Evolutionary conservation across 257 asterid genomes (phyloP), one percentile per base, ranked within the genome.

Genomic region (Schizonepeta tenuifolia): DNA sequence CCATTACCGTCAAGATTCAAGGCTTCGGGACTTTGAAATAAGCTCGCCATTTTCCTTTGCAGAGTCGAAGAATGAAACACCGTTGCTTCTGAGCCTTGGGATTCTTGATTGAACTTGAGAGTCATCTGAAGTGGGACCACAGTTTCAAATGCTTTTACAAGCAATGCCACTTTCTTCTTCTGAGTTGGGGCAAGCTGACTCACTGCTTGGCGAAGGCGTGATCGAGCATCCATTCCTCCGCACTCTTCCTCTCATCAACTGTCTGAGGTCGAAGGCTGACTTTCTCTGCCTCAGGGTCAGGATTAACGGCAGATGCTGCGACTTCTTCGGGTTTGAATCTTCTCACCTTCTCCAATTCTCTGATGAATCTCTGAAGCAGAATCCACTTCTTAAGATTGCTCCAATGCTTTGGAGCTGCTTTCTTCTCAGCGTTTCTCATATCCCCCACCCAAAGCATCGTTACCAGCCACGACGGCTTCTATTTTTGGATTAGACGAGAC

Each of bases 221-320:
- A 71, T 95, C 99, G 69, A 95, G 96, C 99, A 95, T 95, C 99
- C 99, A 95, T 47, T 92, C 96, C 56, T 95, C 97, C 24, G 86
- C 70, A 28, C 40, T 89, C 70, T 84, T 95, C 87, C 81, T 90
- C 76, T 74, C 94, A 9, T 86, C 97, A 57, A 71, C 83, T 7
- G 85, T 81, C 78, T 80, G 98, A 69, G 65, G 87, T 51, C 94
- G 86, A 35, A 90, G 79, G 59, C 70, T 73, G 67, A 91, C 83
- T 24, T 86, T 92, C 73, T 87, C 97, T 56, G 85, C 80, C 43
- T 83, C 93, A 26, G 83, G 85, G n/a, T 85, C 88, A 5, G 86
- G 83, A 79, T 83, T 62, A 84, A 44, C 7, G 85, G 87, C 83
- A 87, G 80, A 57, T 22, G 66, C 61, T 17, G 68, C 7, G 95